Conservation (phyloP, 2,329 filamentous ascomycete genomes). For the Tolypocladium inflatum region DNA sequence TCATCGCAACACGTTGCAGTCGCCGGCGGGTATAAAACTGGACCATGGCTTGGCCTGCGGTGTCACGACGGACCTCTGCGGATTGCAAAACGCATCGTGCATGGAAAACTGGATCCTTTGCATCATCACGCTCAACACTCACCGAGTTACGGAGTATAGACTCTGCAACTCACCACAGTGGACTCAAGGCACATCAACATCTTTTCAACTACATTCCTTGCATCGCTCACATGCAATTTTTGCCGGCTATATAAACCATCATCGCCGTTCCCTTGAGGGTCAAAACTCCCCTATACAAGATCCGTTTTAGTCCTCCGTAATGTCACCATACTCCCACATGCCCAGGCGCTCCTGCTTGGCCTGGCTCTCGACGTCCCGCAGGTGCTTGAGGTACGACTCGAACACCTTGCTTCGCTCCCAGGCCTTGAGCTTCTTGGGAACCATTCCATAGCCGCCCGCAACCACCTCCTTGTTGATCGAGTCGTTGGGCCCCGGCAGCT, state of each 20-base stretch:
- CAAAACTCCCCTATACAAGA: too few species aligned
- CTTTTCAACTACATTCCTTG: background rate
- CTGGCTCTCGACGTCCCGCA: constrained; percentile 64
- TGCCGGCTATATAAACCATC: background rate
- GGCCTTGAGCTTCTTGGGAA: constrained; percentile 80
- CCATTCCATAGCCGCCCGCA: constrained; percentile 76
- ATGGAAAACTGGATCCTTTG: background rate
- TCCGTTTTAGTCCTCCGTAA: constrained; percentile 67
- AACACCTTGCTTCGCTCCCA: constrained; percentile 74
- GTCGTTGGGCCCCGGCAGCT: constrained; percentile 51
- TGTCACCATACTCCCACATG: constrained; percentile 98
- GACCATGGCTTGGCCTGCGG: background rate
- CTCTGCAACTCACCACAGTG: background rate
- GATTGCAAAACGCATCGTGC: background rate
- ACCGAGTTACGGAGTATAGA: too few species aligned
- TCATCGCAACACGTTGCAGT: background rate
- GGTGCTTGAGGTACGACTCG: constrained; percentile 57
- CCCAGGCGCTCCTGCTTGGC: constrained; percentile 75
- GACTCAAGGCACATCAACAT: background rate
- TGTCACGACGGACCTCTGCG: background rate
- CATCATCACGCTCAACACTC: background rate
- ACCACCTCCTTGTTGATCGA: constrained; percentile 88
- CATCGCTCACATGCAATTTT: background rate
- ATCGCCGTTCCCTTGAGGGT: background rate
- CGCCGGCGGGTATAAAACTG: background rate